Base-by-base conservation (phyloP, 345 rosid genomes). In the Isatis tinctoria region DNA sequence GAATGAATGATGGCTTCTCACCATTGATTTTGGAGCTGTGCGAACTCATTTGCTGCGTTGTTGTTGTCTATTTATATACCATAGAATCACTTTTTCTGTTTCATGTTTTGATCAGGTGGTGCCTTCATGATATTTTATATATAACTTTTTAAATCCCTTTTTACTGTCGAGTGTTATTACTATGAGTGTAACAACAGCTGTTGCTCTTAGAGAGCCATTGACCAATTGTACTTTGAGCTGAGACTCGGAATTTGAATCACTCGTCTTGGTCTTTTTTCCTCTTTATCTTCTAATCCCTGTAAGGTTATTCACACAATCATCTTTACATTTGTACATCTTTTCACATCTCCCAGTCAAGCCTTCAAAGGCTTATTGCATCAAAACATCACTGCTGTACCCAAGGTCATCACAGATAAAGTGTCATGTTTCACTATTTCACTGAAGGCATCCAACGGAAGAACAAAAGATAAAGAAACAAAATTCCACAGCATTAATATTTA, bases 1-100 rank as follows among this genome's bases (percentile, higher is more conserved):
- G 72, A 47, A 76, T 17, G 72, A 77, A 62, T 47, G 64, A 59
- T 3, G 45, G 22, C 16, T 62, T 37, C 41, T 37, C 43, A 5
- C 35, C 11, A 43, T 32, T 69, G 40, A 52, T 40, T 40, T 74
- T 48, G 67, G 49, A 49, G 47, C 54, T 59, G 28, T 37, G 52
- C 71, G 33, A 64, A 40, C 69, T 22, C 67, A 18, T 57, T 28
- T 41, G 13, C 33, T 63, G 61, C 52, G 11, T 58, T 22, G 51
- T 45, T 45, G 32, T 51, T 59, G 41, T 9, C 5, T 28, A 58
- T 58, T 58, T 9, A 13, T 35, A 12, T 17, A 35, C 63, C 63
- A 35, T 58, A 58, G 14, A 58, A 30, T 32, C 44, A 59, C 43
- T 35, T 18, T 20, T 65, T 7, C 64, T 43, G 28, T 73, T 64